phyloP scores from a whole-genome alignment of 163 green algal genomes.

The Coccomyxa subellipsoidea region DNA sequence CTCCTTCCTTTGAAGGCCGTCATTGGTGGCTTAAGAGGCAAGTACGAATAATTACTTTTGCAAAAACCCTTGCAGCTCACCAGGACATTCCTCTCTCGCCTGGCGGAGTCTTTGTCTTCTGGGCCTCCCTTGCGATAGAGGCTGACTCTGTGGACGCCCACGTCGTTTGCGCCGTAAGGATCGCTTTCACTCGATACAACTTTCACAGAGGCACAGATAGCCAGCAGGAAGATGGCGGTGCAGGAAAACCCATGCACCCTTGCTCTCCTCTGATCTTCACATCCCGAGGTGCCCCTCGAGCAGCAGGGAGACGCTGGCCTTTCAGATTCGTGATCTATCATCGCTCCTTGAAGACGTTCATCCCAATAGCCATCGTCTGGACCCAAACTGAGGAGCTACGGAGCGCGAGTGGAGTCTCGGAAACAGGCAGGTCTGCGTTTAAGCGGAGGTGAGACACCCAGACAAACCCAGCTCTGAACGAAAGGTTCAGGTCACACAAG shows the following conservation, averaged over 20 bases:
- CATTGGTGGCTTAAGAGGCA: no score
- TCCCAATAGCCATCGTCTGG: background rate
- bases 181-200: background rate
- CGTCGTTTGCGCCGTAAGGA: background rate
- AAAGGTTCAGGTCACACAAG: no score
- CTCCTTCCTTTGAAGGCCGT: no score
- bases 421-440: no score
- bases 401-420: background rate
- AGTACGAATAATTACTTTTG: no score
- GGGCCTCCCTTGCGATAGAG: background rate
- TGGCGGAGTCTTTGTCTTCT: background rate
- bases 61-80: no score
- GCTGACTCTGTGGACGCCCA: background rate
- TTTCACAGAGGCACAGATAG: background rate
- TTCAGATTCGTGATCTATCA: background rate
- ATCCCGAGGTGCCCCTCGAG: background rate
- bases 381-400: background rate
- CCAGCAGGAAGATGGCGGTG: background rate
- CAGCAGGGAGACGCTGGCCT: background rate
- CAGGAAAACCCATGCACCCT: background rate
- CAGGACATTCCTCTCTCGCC: conserved; percentile 1
- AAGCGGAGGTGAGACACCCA: no score
- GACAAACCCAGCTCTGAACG: background rate
- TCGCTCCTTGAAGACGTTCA: background rate
- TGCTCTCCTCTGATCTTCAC: background rate